Evolutionary conservation across 139 green algal genomes (phyloP), one percentile per base, ranked within the genome.

Genomic region (Ostreobium quekettii): DNA sequence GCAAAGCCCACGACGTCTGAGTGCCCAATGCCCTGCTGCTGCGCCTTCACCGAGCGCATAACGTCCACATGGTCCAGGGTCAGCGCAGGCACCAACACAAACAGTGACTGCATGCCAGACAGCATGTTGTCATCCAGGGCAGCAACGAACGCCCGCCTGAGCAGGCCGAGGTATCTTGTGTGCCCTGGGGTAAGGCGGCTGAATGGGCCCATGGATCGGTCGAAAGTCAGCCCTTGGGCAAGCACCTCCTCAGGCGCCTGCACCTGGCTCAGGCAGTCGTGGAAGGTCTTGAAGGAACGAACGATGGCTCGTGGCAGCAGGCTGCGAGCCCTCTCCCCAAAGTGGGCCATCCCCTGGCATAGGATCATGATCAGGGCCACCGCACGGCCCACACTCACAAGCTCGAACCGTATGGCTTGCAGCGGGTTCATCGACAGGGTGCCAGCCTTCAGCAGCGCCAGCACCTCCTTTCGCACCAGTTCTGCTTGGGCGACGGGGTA

Each of bases 401-500:
- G 31, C 35, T 48, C 22, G 61, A 68, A 68, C 31, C 61, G 49
- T 3, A 68, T 22, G 38, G 35, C 35, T 19, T 68, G 61, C 37
- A 68, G 38, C 11, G 42, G 38, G 36, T 68, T 68, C 30, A 36
- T 56, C 8, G 61, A 49, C 36, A 68, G 53, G 19, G 61, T 68
- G 6, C 61, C 61, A 26, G 61, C 61, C n/a, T 68, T 68, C 4
- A 68, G 35, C 36, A 68, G 24, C 28, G 61, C 61, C 22, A 68
- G 49, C 8, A 68, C 61, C 35, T 68, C 61, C 42, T 68, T 68
- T 6, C 61, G 61, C 3, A 68, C 61, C 24, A 68, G 35, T 53
- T 68, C 61, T n/a, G 61, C 61, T 56, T 68, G 61, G 26, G 61
- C 6, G n/a, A 68, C 61, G 35, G 61, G 61, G 61, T 68, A 68